Base-by-base conservation (phyloP, 257 asterid species). In the Jaltomata sinuosa region DNA sequence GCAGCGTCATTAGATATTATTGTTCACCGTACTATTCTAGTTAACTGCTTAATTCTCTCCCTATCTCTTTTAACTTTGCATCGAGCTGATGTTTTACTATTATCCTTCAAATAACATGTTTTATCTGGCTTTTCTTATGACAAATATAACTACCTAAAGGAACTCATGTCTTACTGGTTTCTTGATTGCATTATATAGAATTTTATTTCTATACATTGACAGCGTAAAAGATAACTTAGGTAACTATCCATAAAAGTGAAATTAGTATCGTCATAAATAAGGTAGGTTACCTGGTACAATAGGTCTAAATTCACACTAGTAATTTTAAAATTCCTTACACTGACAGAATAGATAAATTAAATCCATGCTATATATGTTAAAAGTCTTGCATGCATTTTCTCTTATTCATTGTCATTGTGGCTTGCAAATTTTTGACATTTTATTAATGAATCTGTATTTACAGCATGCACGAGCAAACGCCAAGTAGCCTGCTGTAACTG, bases 381-480 rank as follows among this genome's bases (percentile, higher is more conserved):
- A 54, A 54, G 40, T 29, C 2, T 5, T 29, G 9, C 14, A 65
- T 3, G 45, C 4, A 16, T 15, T 3, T 15, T 65, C 74, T 65
- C 45, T 31, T 31, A 6, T 31, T 31, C 57, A 76, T 22, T 64
- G n/a, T 64, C 72, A 62, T 62, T 25, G 16, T 64, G 8, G 40
- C 11, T 29, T 64, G 14, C 32, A 64, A 64, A 11, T 4, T 74
- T n/a, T 42, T 25, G 52, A 69, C 55, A 14, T 45, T 45, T 74
- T 15, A 47, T 22, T 32, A 71, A 71, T 38, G 21, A 71, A 14
- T 64, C 36, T n/a, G 10, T 79, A 25, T 47, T 54, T 74, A 59
- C 84, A 78, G 84, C 57, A 78, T 84, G 84, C 84, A 78, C 68
- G 11, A 78, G 27, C 79, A 78, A 21, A 19, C 77, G 83, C 27